Conservation (phyloP, 352 stramenopile species). For the Phytophthora citrophthora region DNA sequence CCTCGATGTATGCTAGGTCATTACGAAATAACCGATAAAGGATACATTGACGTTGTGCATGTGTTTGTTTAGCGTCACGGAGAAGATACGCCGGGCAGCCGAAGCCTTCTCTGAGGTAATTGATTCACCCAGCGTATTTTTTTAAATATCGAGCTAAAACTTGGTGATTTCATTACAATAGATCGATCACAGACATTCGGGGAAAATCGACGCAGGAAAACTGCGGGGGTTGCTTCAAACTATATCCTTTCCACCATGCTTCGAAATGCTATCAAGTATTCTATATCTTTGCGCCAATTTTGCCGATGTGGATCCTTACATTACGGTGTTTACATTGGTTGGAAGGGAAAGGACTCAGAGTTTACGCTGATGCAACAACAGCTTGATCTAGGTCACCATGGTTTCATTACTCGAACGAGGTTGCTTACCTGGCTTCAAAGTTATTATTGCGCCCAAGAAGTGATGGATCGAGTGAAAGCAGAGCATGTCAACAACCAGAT, state of each 20-base stretch:
- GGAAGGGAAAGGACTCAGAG: slow-evolving; percentile 50
- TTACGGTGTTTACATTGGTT: slow-evolving; percentile 43
- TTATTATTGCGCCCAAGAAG: slow-evolving; percentile 44
- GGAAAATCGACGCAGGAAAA: slow-evolving; percentile 52
- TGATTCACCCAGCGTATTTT: neutral
- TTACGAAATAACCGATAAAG: too few species aligned
- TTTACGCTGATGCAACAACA: slow-evolving; percentile 58
- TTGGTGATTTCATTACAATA: slow-evolving; percentile 14
- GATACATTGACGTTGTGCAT: neutral
- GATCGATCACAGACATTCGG: slow-evolving; percentile 49
- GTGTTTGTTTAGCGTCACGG: slow-evolving; percentile 32
- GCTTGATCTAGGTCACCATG: slow-evolving; percentile 50
- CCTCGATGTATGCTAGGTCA: slow-evolving; percentile 35
- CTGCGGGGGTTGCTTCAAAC: slow-evolving; percentile 53
- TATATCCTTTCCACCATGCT: slow-evolving; percentile 53
- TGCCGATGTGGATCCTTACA: slow-evolving; percentile 29
- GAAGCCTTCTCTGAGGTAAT: slow-evolving; percentile 55
- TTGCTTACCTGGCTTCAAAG: slow-evolving; percentile 51
- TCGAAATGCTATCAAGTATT: neutral
- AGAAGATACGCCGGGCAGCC: slow-evolving; percentile 64
- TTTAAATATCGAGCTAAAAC: neutral
- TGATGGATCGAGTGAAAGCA: slow-evolving; percentile 26
- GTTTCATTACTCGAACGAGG: slow-evolving; percentile 45
- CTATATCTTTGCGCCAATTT: neutral
- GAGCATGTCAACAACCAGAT: slow-evolving; percentile 29